Conservation (phyloP, 768 basidiomycete genomes). For the Boletus pseudo-olivaceus region DNA sequence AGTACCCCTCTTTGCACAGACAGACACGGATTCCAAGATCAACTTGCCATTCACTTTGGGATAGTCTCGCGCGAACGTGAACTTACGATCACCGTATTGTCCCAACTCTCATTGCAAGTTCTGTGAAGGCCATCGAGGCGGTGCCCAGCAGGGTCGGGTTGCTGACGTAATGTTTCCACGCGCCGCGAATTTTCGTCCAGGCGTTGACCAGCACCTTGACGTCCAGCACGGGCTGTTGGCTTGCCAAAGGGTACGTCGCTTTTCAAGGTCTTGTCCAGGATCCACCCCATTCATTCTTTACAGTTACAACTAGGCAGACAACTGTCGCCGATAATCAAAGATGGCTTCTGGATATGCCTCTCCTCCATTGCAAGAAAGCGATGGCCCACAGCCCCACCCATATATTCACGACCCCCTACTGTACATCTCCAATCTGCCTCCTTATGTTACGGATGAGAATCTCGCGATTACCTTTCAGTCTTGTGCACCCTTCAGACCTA, state of each 20-base stretch:
- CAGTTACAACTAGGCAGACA: conserved; percentile 17
- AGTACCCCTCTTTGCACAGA: neutral
- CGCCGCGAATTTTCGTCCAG: conserved; percentile 27
- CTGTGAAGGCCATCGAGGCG: neutral
- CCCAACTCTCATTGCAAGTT: neutral
- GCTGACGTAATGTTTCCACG: conserved; percentile 36
- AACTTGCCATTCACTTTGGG: neutral
- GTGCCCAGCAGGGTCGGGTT: conserved; percentile 1
- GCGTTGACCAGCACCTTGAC: conserved; percentile 28
- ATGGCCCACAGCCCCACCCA: conserved; percentile 55
- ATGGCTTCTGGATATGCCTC: conserved; percentile 36
- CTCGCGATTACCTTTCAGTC: conserved; percentile 68
- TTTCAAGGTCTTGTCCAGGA: neutral
- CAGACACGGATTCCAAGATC: neutral
- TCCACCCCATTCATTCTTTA: neutral
- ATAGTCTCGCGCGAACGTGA: neutral
- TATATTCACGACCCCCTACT: conserved; percentile 82
- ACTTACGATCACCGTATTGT: neutral
- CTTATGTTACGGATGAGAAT: conserved; percentile 71
- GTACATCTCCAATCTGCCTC: conserved; percentile 75
- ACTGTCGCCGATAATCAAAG: conserved; percentile 30
- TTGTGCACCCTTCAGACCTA: conserved; percentile 81
- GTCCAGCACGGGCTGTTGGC: conserved; percentile 32
- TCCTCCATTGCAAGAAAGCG: conserved; percentile 30
- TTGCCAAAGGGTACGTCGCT: conserved; percentile 26